phyloP scores from a whole-genome alignment of 2,329 filamentous ascomycete species.

The Colletotrichum karsti region DNA sequence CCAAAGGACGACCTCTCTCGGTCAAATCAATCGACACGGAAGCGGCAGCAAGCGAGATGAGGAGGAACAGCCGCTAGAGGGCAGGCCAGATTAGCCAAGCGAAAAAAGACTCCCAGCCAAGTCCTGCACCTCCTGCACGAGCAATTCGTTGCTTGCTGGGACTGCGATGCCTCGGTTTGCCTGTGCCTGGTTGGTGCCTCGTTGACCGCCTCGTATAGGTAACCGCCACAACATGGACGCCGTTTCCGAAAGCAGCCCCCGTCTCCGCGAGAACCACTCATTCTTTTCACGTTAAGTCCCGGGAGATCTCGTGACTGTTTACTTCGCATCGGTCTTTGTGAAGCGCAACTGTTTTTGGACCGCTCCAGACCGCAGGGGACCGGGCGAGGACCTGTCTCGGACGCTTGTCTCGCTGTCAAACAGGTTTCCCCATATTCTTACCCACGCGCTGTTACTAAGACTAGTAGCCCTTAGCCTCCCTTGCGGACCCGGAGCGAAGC shows the following conservation, averaged over 20 bases:
- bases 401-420: neutral
- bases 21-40: neutral
- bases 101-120: neutral
- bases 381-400: neutral
- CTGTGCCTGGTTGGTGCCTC: neutral
- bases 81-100: neutral
- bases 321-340: neutral
- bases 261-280: neutral
- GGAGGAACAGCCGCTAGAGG: neutral
- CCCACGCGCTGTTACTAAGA: neutral
- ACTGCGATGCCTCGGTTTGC: slow-evolving; percentile 1
- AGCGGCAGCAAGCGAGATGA: neutral
- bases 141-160: neutral
- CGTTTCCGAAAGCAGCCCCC: slow-evolving; percentile 20
- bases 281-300: neutral
- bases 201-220: slow-evolving; percentile 5
- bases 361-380: slow-evolving; percentile 1
- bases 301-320: slow-evolving; percentile 6
- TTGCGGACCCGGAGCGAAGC: neutral
- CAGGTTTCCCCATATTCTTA: slow-evolving; percentile 7
- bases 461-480: neutral
- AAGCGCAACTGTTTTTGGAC: neutral
- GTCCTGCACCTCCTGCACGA: neutral
- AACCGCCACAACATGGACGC: neutral
- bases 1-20: neutral